A percentile compares a stretch with the other conserved stretches of the same genome.
These are phyloP conservation scores for Colletotrichum orchidophilum DNA, from an alignment of 2,329 filamentous ascomycete species.

Conservation along the genomic window DNA sequence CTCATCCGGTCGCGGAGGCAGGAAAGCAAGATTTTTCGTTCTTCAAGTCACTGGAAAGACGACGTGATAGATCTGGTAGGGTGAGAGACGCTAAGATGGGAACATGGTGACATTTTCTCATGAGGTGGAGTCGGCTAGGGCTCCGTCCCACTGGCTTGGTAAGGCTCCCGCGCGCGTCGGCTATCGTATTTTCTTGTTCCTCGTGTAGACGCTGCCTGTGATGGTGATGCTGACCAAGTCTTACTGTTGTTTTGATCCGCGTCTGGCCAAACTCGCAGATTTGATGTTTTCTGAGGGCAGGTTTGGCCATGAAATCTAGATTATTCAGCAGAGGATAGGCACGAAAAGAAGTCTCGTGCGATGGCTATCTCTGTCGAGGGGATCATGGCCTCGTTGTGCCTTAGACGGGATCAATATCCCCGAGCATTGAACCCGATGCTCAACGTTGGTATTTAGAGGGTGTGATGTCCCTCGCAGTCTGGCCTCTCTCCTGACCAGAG, in stretches of 20 bases:
- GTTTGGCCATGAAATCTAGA: background rate
- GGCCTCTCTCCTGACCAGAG: background rate
- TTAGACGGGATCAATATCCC: background rate
- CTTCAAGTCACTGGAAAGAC: background rate
- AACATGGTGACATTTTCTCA: background rate
- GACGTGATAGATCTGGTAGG: background rate
- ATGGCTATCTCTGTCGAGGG: background rate
- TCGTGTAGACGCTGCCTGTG: background rate
- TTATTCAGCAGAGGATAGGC: background rate
- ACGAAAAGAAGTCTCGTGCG: background rate
- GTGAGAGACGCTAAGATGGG: background rate
- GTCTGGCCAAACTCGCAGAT: background rate
- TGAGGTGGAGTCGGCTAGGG: background rate
- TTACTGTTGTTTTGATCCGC: background rate
- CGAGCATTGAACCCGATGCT: background rate
- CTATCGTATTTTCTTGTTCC: background rate
- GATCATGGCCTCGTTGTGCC: background rate
- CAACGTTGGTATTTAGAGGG: background rate
- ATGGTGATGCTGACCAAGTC: background rate
- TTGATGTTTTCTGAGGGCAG: background rate
- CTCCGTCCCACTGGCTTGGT: background rate
- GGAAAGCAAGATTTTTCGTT: background rate
- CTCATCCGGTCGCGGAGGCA: too few species aligned
- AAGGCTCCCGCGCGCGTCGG: background rate
- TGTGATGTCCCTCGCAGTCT: background rate